These are phyloP conservation scores for Boletus tomentosulus DNA, from an alignment of 768 basidiomycete species.

Conservation along the genomic window DNA sequence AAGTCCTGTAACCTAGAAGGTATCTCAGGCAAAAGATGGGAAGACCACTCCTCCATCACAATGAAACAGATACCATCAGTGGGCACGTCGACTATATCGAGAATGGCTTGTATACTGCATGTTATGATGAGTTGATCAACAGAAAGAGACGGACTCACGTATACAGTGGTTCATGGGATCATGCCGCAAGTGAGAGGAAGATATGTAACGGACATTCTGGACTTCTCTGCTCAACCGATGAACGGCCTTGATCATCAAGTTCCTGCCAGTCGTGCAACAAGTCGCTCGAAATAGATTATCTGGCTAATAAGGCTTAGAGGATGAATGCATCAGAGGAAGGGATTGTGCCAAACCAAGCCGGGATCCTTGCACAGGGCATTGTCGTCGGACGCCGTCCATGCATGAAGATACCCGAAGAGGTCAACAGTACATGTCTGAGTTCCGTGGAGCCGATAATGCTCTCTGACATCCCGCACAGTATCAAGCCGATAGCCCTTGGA, in stretches of 20 bases:
- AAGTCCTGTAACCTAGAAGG: conserved; percentile 53
- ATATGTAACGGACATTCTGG: conserved; percentile 53
- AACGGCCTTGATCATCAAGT: conserved; percentile 66
- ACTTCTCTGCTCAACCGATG: conserved; percentile 60
- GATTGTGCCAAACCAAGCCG: conserved; percentile 50
- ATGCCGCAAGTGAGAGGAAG: conserved; percentile 45
- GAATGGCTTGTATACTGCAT: conserved; percentile 44
- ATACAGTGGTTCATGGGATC: conserved; percentile 75
- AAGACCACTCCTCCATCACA: conserved; percentile 79
- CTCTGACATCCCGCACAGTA: conserved; percentile 63
- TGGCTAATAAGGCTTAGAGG: conserved; percentile 40
- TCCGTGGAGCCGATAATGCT: conserved; percentile 44
- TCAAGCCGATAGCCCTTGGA: conserved; percentile 59
- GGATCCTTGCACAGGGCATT: conserved; percentile 65
- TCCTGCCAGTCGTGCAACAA: conserved; percentile 45
- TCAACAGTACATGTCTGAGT: conserved; percentile 9
- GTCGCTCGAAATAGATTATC: conserved; percentile 71
- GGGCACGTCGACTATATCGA: conserved; percentile 55
- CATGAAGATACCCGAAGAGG: conserved; percentile 33
- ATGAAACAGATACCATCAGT: conserved; percentile 58
- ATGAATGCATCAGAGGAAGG: background rate
- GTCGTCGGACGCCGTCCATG: conserved; percentile 40
- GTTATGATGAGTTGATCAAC: conserved; percentile 4
- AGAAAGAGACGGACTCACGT: conserved; percentile 43
- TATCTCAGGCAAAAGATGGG: conserved; percentile 49